Evolutionary conservation across 129 eudicot species (phyloP), one percentile per base, ranked within the genome.

Genomic region (Glebionis coronaria): DNA sequence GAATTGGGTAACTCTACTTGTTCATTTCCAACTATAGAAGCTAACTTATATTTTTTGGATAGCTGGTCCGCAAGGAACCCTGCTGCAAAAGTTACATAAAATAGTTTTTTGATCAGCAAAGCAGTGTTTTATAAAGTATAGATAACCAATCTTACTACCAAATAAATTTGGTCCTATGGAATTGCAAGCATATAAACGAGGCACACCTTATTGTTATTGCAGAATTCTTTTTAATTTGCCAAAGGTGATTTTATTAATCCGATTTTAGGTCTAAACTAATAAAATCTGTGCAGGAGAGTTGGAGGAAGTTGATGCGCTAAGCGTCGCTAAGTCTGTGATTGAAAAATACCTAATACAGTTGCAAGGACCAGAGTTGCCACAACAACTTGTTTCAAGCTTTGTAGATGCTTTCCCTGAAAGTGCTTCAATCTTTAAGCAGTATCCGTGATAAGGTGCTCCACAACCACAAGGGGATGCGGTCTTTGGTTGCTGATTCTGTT

Each of bases 1-100:
- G 91, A 85, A 85, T 57, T 88, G 56, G 96, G 95, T 84, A 79
- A 73, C 66, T 45, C 62, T 60, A 42, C 40, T 59, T 62, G 21
- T 52, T 55, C 21, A 27, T 70, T 45, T 79, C 27, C 28, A 35
- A 15, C 5, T 21, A 60, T 61, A 46, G 9, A 70, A 45, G 62
- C 61, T 46, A 21, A 69, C 44, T 23, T 62, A 10, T 57, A 57
- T 2, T 57, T 57, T 57, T 38, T 57, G 63, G 16, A 49, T 49
- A 49, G 54, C 19, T 12, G 16, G 16, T 12, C 54, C 12, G 14
- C 20, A 57, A 57, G 13, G 19, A 27, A 27, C 29, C 63, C 9
- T 57, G 27, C 29, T 21, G 42, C 42, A 35, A 35, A n/a, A 57
- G 40, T 49, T 6, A 23, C 44, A 57, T 38, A 27, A 13, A 25